These are phyloP conservation scores for Cystobasidium tubakii DNA, from an alignment of 768 basidiomycete genomes.

Conservation along the genomic window DNA sequence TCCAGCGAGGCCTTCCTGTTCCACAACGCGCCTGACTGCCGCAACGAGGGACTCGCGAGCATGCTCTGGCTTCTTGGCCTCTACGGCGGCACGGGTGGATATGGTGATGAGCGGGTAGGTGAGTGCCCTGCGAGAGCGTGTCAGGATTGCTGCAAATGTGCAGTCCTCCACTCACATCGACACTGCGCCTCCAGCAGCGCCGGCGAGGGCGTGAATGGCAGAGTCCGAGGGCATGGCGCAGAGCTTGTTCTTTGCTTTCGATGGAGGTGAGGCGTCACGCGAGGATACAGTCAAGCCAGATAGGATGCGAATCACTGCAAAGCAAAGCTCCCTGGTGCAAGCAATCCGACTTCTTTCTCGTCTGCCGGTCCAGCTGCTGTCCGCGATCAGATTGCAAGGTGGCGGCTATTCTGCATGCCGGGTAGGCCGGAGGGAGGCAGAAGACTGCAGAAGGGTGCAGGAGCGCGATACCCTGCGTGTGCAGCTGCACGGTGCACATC, in stretches of 20 bases:
- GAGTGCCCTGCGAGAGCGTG: constrained; percentile 1
- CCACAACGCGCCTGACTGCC: constrained; percentile 70
- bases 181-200: constrained; percentile 78
- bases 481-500: too few relatives aligned
- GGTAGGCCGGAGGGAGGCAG: too few relatives aligned
- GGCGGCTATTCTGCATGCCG: too few relatives aligned
- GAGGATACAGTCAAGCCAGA: too few relatives aligned
- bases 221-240: constrained; percentile 56
- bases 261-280: too few relatives aligned
- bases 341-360: background rate
- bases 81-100: constrained; percentile 87
- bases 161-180: constrained; percentile 65
- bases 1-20: constrained; percentile 74
- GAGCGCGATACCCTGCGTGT: too few relatives aligned
- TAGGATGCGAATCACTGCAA: background rate
- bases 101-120: constrained; percentile 72
- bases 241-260: too few relatives aligned
- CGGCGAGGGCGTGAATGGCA: constrained; percentile 76
- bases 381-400: background rate
- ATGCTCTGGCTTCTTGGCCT: constrained; percentile 64
- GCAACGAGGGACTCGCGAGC: constrained; percentile 64
- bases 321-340: too few relatives aligned
- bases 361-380: background rate
- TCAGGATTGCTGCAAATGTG: too few relatives aligned
- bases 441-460: too few relatives aligned